Conservation (phyloP, 805 yeast species). For the Candida adriatica region DNA sequence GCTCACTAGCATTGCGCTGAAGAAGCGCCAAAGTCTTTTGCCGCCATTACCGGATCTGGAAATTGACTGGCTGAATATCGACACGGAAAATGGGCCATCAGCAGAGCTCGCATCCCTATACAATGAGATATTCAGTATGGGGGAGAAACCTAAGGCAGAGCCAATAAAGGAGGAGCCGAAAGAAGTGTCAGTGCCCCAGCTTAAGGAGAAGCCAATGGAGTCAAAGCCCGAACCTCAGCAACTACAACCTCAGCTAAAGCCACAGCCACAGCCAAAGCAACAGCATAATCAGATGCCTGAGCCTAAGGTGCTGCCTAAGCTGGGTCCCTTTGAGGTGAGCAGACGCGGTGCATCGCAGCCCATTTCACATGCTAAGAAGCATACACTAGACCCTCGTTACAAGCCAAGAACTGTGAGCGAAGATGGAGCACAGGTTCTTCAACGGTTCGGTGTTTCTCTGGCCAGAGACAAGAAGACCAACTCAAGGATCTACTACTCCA, state of each 20-base stretch:
- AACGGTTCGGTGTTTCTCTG: slow-evolving; percentile 19
- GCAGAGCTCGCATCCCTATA: slow-evolving; percentile 25
- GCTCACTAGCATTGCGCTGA: slow-evolving; percentile 5
- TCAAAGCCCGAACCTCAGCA: slow-evolving; percentile 3
- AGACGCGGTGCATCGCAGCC: slow-evolving; percentile 19
- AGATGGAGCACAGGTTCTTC: slow-evolving; percentile 17
- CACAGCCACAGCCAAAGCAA: not conserved
- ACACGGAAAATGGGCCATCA: slow-evolving; percentile 13
- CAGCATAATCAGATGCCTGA: not conserved
- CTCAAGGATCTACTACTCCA: slow-evolving; percentile 22
- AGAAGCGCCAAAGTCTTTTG: slow-evolving; percentile 20
- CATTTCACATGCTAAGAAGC: slow-evolving; percentile 9
- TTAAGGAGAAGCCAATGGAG: slow-evolving; percentile 1
- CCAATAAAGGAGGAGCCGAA: slow-evolving; percentile 2
- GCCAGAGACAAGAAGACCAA: slow-evolving; percentile 12
- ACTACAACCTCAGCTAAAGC: not conserved
- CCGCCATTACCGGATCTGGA: slow-evolving; percentile 25
- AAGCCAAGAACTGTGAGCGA: slow-evolving; percentile 13
- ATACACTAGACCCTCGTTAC: slow-evolving; percentile 22
- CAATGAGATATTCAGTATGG: slow-evolving; percentile 24
- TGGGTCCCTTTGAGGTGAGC: slow-evolving; percentile 10
- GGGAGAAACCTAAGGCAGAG: slow-evolving; percentile 5
- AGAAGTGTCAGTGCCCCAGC: slow-evolving; percentile 1
- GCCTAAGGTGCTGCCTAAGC: slow-evolving; percentile 9
- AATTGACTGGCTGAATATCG: slow-evolving; percentile 19